Conservation (phyloP, 2,329 filamentous ascomycete genomes). For the Fusarium sambucinum region DNA sequence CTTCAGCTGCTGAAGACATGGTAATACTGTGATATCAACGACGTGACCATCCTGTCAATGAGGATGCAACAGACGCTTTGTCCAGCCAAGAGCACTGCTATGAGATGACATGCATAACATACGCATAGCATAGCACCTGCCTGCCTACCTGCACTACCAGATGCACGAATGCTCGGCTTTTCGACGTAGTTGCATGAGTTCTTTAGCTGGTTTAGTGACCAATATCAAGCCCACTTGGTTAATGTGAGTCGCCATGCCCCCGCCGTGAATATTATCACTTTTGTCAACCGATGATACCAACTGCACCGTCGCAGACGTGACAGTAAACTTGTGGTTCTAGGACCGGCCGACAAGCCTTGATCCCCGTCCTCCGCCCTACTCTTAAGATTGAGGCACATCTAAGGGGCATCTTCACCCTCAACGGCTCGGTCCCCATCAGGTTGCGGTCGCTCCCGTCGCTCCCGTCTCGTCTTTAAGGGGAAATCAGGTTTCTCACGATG, state of each 20-base stretch:
- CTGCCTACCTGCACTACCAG: conserved; percentile 26
- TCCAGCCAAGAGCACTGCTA: conserved; percentile 29
- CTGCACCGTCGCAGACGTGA: conserved; percentile 9
- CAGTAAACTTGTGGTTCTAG: conserved; percentile 8
- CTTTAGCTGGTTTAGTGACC: conserved; percentile 38
- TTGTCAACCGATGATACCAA: conserved; percentile 2
- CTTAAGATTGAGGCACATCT: conserved; percentile 20
- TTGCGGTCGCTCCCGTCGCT: conserved; percentile 47
- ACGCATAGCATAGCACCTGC: conserved; percentile 33
- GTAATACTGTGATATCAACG: conserved; percentile 36
- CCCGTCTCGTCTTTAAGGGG: conserved; percentile 44
- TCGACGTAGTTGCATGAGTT: conserved; percentile 36
- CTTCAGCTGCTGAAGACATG: conserved; percentile 43
- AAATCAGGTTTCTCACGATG: conserved; percentile 39
- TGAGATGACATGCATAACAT: conserved; percentile 40
- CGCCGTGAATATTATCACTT: conserved; percentile 23
- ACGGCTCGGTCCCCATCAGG: conserved; percentile 44
- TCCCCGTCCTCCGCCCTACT: conserved; percentile 27
- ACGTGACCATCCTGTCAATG: conserved; percentile 41
- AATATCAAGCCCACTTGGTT: conserved; percentile 29
- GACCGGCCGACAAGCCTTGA: conserved; percentile 3
- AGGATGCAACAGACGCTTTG: conserved; percentile 35
- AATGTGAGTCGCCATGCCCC: conserved; percentile 31
- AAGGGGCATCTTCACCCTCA: conserved; percentile 40
- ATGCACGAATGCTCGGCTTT: conserved; percentile 38